A percentile compares a stretch with the other conserved stretches of the same genome.
phyloP scores from a whole-genome alignment of 169 alveolate genomes.

The Plasmodium inui region DNA sequence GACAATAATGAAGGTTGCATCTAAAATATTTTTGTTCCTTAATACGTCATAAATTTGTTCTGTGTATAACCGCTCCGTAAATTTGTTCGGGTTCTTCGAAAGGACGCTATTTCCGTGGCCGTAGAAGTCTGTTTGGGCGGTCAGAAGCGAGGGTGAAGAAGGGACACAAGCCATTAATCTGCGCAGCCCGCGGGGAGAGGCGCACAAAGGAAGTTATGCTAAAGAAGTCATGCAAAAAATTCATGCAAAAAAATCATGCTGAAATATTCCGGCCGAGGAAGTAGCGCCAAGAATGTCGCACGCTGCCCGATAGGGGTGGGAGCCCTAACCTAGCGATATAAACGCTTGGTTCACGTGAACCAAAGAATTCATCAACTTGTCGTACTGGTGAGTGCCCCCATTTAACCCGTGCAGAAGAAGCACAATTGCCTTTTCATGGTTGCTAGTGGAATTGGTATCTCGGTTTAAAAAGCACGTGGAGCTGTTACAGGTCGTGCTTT shows the following conservation, averaged over 20 bases:
- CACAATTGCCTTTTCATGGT: constrained; percentile 19
- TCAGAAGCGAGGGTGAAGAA: neutral
- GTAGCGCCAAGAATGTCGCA: neutral
- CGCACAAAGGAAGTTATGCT: neutral
- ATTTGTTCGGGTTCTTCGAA: constrained; percentile 27
- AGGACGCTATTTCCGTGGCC: constrained; percentile 64
- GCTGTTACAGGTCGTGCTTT: neutral
- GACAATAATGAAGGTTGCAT: constrained; percentile 37
- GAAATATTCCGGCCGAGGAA: neutral
- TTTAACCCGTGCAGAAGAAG: constrained; percentile 67
- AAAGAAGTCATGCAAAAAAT: neutral
- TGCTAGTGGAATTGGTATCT: neutral
- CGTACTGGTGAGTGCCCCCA: constrained; percentile 59
- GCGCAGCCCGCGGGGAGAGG: neutral
- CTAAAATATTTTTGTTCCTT: constrained; percentile 37
- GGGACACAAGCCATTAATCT: neutral
- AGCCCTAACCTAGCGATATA: constrained; percentile 53
- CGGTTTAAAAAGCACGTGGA: neutral
- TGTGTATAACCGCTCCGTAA: constrained; percentile 55
- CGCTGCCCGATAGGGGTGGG: neutral
- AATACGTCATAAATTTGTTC: constrained; percentile 74
- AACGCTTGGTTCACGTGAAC: constrained; percentile 19
- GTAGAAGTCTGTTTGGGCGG: constrained; percentile 23
- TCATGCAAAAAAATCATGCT: no score
- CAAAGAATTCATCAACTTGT: constrained; percentile 20